Base-by-base conservation (phyloP, 1,284 basidiomycete species). In the Ceratobasidium sp. region DNA sequence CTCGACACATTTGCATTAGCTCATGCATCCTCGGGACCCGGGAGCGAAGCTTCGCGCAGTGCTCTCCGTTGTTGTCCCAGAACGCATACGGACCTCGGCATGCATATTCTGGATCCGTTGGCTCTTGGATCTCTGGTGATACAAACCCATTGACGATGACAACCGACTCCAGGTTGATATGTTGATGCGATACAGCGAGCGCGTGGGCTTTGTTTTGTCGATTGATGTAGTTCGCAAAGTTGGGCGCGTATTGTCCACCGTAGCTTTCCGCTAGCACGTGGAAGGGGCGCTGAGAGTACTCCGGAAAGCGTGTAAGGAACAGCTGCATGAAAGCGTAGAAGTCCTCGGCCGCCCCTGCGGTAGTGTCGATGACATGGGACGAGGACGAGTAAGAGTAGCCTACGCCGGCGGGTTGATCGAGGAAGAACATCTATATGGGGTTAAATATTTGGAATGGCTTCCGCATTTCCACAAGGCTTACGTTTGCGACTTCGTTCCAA, bases 371-470 rank as follows among this genome's bases (percentile, higher is more conserved):
- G 6, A 62, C 20, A 17, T 86, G 87, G 0, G 87, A 86, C 74
- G 90, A 88, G 0, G 83, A 87, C 2, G 91, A 91, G 77, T 88
- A 90, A 4, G 91, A 92, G 82, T 92, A 92, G 2, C 91, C 91
- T 4, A 90, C 89, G 0, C 90, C 90, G 73, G 92, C 90, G 0
- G 93, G 93, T 83, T 94, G 92, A 82, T 93, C 92, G 70, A 94
- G 90, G 81, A 93, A 93, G 64, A 94, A 90, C 83, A 91, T 92
- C 76, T 7, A 15, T 66, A 38, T 9, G n/a, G 3, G 20, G 15
- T 46, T 6, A 46, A n/a, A n/a, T n/a, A n/a, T n/a, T n/a, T 33
- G 17, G 44, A 17, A 6, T 40, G 23, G 40, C n/a, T 26, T 1
- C 2, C 40, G 1, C 28, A 57, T 46, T 59, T n/a, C 15, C 20